Evolutionary conservation across 495 filamentous ascomycete genomes (phyloP).

Genomic region (Tuber indicum): DNA sequence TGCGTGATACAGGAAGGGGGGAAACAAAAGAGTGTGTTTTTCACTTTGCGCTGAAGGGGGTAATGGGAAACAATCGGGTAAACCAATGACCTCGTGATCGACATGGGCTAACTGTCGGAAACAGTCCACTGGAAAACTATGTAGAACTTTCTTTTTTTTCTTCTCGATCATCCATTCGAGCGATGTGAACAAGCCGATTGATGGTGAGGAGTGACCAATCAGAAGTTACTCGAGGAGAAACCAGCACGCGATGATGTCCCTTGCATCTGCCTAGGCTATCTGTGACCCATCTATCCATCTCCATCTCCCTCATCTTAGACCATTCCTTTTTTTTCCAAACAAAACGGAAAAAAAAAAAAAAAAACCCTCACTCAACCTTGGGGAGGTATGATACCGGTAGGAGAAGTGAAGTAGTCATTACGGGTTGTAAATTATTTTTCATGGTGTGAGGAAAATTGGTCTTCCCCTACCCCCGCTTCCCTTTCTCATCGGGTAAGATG

Average conservation of each 20-base stretch:
- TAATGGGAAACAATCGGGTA: background rate
- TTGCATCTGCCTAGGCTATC: conserved; percentile 2
- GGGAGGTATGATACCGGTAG: background rate
- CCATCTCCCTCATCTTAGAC: background rate
- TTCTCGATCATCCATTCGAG: background rate
- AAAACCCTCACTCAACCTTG: background rate
- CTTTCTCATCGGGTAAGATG: background rate
- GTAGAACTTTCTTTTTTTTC: background rate
- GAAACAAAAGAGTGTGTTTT: background rate
- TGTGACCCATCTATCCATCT: background rate
- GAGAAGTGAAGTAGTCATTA: conserved; percentile 16
- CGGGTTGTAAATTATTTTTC: background rate
- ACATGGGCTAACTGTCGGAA: conserved; percentile 1
- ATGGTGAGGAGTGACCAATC: background rate
- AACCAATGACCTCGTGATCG: conserved; percentile 20
- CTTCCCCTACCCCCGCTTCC: background rate
- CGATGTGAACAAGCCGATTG: background rate
- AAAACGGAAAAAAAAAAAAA: background rate
- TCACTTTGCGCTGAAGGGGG: background rate
- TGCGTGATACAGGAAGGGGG: background rate
- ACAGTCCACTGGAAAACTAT: conserved; percentile 4
- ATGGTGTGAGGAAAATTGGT: too few species aligned
- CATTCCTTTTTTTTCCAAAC: too few species aligned
- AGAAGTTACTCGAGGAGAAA: background rate
- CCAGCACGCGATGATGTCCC: background rate